Evolutionary conservation across 805 yeast genomes (phyloP), one percentile per base, ranked within the genome.

Genomic region (Candida pini): DNA sequence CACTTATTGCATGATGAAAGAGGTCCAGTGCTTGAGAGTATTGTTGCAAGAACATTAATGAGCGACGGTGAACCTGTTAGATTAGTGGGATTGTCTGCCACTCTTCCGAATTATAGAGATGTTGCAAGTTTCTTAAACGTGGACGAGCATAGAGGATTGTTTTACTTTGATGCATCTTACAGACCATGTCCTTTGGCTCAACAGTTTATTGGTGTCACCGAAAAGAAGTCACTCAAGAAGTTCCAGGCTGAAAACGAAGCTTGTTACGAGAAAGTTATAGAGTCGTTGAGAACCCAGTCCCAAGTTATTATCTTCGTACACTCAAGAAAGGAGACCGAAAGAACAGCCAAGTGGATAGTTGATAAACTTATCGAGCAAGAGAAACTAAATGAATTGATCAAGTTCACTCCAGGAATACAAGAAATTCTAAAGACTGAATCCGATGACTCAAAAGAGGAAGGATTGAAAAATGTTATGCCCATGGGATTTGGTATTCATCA

Each of bases 131-230:
- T 92, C 49, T 60, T 92, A 31, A 64, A 78, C 23, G 96, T 85
- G 4, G 76, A 76, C 16, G 61, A 63, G 12, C 44, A 60, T 0
- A 64, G 64, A 12, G 89, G 90, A 0, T 48, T 88, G 4, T 89
- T 84, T 53, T 86, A 72, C 53, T 92, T 90, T 54, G 96, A 86
- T 52, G 64, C 92, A 0, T 66, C 83, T 4, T 90, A 69, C 51
- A 69, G 98, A 51, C 98, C 98, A 2, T 88, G 96, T 52, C 97
- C 98, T 0, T 62, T 90, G 23, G 82, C 81, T 18, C 97, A 88
- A 51, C 85, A 83, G 45, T 89, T 81, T 54, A 71, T 90, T 40
- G 97, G 97, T 3, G 75, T 90, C 26, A 86, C 89, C 5, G 96
- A 84, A 52, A 78, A 78, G 52, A 79, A 77, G 45, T 82, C 95